Evolutionary conservation across 2,329 filamentous ascomycete genomes (phyloP), one percentile per base, ranked within the genome.

Genomic region (Penicillium verrucosum): DNA sequence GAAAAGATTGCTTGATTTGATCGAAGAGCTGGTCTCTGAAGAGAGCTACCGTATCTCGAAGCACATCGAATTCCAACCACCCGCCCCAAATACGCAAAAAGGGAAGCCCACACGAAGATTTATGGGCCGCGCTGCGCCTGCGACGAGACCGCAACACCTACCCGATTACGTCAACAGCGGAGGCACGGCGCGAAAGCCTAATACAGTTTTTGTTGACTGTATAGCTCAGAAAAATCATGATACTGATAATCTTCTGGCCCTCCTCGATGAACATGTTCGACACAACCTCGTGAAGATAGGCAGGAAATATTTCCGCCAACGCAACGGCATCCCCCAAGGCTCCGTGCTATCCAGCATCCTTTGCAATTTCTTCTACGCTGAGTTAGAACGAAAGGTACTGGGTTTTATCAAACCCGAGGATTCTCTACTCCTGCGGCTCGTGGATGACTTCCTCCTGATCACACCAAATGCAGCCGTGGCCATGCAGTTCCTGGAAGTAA

Each of bases 291-390:
- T 99, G 68, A 91, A 89, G 68, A 87, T 97, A 38, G 92, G 92
- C 46, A 93, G 92, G 75, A 90, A 88, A 64, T 92, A 87, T 71
- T 97, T 94, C 71, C 84, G 90, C 25, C 94, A 99, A 71, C 93
- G 87, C 71, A 79, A 82, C 23, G 94, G 94, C 14, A 97, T 99
- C 38, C 92, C 94, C 0, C 94, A 99, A 72, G 94, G 94, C 8
- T 97, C 92, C 0, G 83, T 97, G 1, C 72, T 99, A 5, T 97
- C 92, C 0, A 89, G 88, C 42, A 80, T 92, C 40, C 80, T 99
- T 5, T 97, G 94, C 79, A 97, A 92, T 74, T 93, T 96, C 75
- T 97, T 97, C 73, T 99, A 99, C 70, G 92, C 90, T 6, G 86
- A 94, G 60, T 82, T 97, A 1, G 94, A 99, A 73, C 75, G 75